Evolutionary conservation across 495 filamentous ascomycete species (phyloP).

Genomic region (Aspergillus bertholletiae): DNA sequence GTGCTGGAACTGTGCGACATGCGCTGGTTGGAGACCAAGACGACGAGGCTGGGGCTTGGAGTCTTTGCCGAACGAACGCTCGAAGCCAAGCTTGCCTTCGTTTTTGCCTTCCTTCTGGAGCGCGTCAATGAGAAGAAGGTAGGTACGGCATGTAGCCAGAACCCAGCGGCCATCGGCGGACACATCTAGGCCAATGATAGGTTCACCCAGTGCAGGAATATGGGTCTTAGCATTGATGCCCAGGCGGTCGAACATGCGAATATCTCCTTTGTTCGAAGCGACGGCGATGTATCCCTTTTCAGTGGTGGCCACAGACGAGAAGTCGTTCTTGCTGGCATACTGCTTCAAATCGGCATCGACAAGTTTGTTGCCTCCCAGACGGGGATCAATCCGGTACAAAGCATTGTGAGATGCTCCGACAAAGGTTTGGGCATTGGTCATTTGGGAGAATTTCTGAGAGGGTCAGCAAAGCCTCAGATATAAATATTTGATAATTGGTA

Average conservation of each 20-base stretch:
- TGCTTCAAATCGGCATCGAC: conserved; percentile 92
- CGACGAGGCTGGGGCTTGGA: conserved; percentile 90
- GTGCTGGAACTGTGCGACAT: conserved; percentile 95
- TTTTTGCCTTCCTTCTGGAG: conserved; percentile 92
- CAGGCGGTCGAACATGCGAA: conserved; percentile 91
- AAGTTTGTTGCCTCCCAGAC: conserved; percentile 84
- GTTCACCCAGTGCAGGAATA: conserved; percentile 91
- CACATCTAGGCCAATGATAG: conserved; percentile 92
- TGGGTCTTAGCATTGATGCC: conserved; percentile 97
- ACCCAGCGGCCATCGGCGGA: conserved; percentile 95
- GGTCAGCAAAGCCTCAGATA: conserved; percentile 18
- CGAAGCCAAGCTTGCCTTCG: conserved; percentile 95
- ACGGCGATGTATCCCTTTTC: conserved; percentile 96
- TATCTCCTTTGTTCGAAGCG: conserved; percentile 95
- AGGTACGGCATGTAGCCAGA: conserved; percentile 90
- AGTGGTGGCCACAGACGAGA: conserved; percentile 89
- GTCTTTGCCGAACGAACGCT: conserved; percentile 88
- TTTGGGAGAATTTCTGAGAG: conserved; percentile 87
- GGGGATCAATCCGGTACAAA: conserved; percentile 90
- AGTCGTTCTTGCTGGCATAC: conserved; percentile 94
- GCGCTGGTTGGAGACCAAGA: conserved; percentile 77
- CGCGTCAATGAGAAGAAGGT: conserved; percentile 88
- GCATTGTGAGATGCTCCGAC: conserved; percentile 88
- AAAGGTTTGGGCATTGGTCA: conserved; percentile 93
- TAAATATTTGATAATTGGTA: not conserved